Base-by-base conservation (phyloP, 179 eudicot genomes). In the Vitellaria paradoxa region DNA sequence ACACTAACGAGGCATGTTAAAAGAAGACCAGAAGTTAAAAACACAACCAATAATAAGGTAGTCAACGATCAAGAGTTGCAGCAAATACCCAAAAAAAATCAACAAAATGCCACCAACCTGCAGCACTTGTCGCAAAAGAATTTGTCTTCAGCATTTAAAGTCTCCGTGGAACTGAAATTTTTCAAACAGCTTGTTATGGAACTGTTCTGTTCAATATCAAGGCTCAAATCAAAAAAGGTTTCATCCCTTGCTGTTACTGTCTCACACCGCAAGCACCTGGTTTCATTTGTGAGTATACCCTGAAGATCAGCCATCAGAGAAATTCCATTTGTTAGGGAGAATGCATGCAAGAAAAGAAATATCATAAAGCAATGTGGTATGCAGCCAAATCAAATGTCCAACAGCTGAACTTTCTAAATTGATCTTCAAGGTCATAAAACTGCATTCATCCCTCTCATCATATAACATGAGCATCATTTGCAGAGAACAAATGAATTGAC, bases 211-310 rank as follows among this genome's bases (percentile, higher is more conserved):
- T 92, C 98, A 76, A 93, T 93, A 80, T 93, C 98, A 79, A 93
- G 91, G 87, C 98, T 93, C 85, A 93, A 76, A 81, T 93, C 98
- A 24, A 91, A 86, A 79, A 93, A 93, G 21, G 94, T 93, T 80
- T 93, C 98, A 61, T 93, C 98, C 85, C 98, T 90, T 45, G 98
- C 98, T 49, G 98, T 91, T 56, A 93, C 97, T 4, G 98, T 93
- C 89, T 93, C 98, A 67, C 98, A 93, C 78, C 92, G 82, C 82
- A 93, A 82, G 82, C 98, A 93, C 82, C 93, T 89, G 65, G 98
- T 93, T 82, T 93, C 98, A 45, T 93, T 93, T 24, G 98, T 93
- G 53, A 93, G 88, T 75, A 91, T 87, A 24, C 98, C 98, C 98
- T 93, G 91, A 74, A 52, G 45, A 76, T 74, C 70, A 86, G 68